phyloP scores from a whole-genome alignment of 345 rosid genomes.

The Isatis tinctoria region DNA sequence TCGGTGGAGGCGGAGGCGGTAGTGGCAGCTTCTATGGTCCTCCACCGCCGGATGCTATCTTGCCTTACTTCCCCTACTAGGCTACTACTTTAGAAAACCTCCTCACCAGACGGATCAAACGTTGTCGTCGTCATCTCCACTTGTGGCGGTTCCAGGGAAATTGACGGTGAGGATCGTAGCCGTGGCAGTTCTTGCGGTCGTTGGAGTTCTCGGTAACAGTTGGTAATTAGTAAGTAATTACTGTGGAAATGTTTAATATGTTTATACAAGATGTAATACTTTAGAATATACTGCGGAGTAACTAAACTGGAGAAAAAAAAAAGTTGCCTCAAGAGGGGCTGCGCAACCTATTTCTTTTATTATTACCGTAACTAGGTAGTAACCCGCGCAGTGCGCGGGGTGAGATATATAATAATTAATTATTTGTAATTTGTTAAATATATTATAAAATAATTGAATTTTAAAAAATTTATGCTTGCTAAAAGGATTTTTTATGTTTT shows the following conservation, averaged over 20 bases:
- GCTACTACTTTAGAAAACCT: conserved; percentile 63
- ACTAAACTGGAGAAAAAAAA: not conserved
- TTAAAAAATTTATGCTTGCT: too few species aligned
- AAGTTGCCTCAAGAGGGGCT: not conserved
- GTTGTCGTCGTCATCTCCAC: conserved; percentile 37
- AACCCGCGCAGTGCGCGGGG: too few species aligned
- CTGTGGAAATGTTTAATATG: not conserved
- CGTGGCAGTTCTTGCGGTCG: not conserved
- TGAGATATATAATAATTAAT: too few species aligned
- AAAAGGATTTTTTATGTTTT: too few species aligned
- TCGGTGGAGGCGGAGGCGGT: not conserved
- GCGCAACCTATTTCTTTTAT: not conserved
- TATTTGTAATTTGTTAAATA: too few species aligned
- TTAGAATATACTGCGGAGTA: not conserved
- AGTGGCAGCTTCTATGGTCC: conserved; percentile 34
- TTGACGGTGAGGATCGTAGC: not conserved
- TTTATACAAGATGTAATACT: not conserved
- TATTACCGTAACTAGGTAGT: not conserved
- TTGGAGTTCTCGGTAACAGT: conserved; percentile 12
- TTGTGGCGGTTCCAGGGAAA: conserved; percentile 9
- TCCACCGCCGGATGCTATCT: conserved; percentile 79
- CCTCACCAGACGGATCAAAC: conserved; percentile 51
- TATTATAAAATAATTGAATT: too few species aligned
- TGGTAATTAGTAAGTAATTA: not conserved
- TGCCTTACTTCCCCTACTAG: conserved; percentile 85